Evolutionary conservation across 2,329 filamentous ascomycete genomes (phyloP), one percentile per base, ranked within the genome.

Genomic region (Pseudopithomyces maydicus): DNA sequence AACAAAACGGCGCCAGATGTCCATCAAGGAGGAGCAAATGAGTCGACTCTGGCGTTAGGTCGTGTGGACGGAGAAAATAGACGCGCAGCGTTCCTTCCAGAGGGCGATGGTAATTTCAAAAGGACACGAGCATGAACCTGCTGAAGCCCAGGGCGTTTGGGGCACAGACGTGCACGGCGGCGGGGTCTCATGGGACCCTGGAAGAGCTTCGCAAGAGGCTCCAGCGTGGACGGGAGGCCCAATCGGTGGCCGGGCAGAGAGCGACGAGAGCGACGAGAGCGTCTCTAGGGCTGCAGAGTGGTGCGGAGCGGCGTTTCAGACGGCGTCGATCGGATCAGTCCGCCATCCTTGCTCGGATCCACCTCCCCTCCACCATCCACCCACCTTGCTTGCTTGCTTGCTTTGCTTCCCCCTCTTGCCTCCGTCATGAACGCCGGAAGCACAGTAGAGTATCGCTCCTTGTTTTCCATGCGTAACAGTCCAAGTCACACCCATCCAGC

Each of bases 1-100:
- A 69, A 64, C 55, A 63, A 65, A 63, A 32, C 38, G 52, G 52
- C 51, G 52, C 46, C 51, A 54, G 62, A 68, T 65, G 63, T 67
- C 63, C 69, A 61, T 71, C 68, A 62, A 70, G 66, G 69, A 65
- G 54, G 4, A 15, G 38, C 8, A 42, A 33, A 33, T 29, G 23
- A 26, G 38, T 4, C 48, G 36, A 42, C 8, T 29, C 26, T 29
- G 5, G 26, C 26, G 26, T 29, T 8, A 29, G 5, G 26, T 29
- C 26, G 38, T 19, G 38, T 41, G 4, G 38, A 41, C 48, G 48
- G 48, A 51, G 48, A 50, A 41, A 41, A 35, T 42, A 6, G 22
- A 19, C 11, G 11, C 4, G 6, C 10, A 10, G 26, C 43, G 10
- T 32, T 29, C 47, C 47, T 41, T 19, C 15, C 47, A 39, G 36